These are phyloP conservation scores for Camelina laxa DNA, from an alignment of 345 rosid genomes.

Conservation along the genomic window DNA sequence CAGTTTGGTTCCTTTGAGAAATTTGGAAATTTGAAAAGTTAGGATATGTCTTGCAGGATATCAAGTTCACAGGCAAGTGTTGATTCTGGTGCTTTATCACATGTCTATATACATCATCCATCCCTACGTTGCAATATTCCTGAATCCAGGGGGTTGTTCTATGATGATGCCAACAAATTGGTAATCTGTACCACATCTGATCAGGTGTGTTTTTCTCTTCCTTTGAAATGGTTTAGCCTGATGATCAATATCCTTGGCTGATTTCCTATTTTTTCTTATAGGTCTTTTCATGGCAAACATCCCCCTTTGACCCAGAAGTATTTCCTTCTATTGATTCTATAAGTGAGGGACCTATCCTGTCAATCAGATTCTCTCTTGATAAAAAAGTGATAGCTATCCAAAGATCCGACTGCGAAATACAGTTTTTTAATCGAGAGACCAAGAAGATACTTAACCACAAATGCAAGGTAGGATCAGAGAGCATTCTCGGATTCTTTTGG, in stretches of 20 bases:
- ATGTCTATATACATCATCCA: conserved; percentile 76
- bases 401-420: conserved; percentile 71
- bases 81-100: conserved; percentile 80
- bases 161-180: conserved; percentile 90
- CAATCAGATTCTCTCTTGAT: conserved; percentile 83
- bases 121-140: conserved; percentile 70
- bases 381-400: conserved; percentile 80
- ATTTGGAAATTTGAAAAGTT: conserved; percentile 27
- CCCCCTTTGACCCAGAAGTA: conserved; percentile 64
- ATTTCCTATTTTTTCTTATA: conserved; percentile 39
- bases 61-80: conserved; percentile 69
- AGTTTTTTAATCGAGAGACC: conserved; percentile 78
- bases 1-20: conserved; percentile 33
- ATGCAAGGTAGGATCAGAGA: conserved; percentile 80
- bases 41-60: conserved; percentile 59
- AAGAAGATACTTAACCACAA: conserved; percentile 61
- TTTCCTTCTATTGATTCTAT: conserved; percentile 76
- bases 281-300: conserved; percentile 88
- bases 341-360: conserved; percentile 76
- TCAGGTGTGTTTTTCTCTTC: conserved; percentile 55
- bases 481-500: conserved; percentile 93
- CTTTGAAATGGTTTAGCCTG: conserved; percentile 23
- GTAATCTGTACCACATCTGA: conserved; percentile 62
- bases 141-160: conserved; percentile 76
- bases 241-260: conserved; percentile 14